Evolutionary conservation across 73 alveolate species (phyloP).

Genomic region (Breviolum minutum): DNA sequence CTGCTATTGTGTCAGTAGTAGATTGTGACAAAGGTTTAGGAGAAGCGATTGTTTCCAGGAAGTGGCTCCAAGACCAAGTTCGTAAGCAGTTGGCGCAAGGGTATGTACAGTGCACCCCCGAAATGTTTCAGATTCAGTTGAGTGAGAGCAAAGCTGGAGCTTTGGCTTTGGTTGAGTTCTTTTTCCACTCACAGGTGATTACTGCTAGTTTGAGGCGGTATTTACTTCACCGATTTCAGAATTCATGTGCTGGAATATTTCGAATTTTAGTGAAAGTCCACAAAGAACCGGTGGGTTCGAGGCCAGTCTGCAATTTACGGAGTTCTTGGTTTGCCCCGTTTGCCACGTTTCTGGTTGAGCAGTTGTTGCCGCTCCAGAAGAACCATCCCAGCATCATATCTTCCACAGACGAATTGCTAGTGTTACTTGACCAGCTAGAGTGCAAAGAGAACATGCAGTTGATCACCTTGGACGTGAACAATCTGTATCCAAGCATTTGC

Average conservation of each 20-base stretch:
- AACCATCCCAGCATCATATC: neutral
- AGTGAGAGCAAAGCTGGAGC: neutral
- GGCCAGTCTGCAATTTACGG: slow-evolving; percentile 27
- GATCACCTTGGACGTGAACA: slow-evolving; percentile 8
- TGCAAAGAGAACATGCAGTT: neutral
- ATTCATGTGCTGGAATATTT: neutral
- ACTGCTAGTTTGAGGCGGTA: neutral
- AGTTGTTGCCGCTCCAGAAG: neutral
- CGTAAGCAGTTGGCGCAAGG: neutral
- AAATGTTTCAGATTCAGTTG: neutral
- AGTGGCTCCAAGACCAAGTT: neutral
- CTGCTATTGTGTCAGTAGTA: neutral
- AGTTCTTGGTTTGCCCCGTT: neutral
- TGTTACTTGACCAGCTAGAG: neutral
- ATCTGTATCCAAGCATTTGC: neutral
- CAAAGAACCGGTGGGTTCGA: neutral
- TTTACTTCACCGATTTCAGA: neutral
- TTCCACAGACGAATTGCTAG: slow-evolving; percentile 12
- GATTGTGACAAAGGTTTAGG: slow-evolving; percentile 32
- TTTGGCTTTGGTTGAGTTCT: neutral
- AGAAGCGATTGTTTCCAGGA: neutral
- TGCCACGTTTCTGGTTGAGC: neutral
- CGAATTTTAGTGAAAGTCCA: neutral
- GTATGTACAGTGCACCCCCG: neutral
- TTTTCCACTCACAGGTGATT: neutral